Conservation (phyloP, 371 early-diverging fungal species). For the Mortierella sp. region DNA sequence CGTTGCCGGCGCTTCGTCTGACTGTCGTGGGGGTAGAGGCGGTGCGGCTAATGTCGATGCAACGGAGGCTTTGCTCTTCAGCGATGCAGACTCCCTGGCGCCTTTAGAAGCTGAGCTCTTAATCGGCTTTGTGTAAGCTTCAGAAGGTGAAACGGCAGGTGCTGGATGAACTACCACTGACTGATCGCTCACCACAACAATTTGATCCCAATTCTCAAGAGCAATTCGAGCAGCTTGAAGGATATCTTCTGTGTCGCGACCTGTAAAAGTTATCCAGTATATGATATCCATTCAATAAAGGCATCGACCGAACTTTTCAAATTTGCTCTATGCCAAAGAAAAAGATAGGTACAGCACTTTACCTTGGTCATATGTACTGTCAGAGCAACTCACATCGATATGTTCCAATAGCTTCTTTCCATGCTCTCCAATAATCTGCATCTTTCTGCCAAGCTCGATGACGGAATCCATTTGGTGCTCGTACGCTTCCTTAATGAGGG, state of each 20-base stretch:
- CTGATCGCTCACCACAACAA: neutral
- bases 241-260: constrained; percentile 37
- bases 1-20: constrained; percentile 2
- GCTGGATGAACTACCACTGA: constrained; percentile 13
- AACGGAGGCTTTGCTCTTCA: constrained; percentile 3
- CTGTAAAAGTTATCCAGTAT: constrained; percentile 4
- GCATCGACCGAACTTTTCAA: neutral
- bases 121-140: neutral
- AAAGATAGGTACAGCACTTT: neutral
- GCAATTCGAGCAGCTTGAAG: constrained; percentile 46
- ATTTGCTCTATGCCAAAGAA: no score
- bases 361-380: constrained; percentile 19
- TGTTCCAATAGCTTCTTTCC: constrained; percentile 44
- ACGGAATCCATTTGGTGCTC: constrained; percentile 41
- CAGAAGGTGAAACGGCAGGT: constrained; percentile 6
- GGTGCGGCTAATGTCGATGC: constrained; percentile 12
- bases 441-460: constrained; percentile 50
- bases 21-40: constrained; percentile 39
- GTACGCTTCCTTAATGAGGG: constrained; percentile 49
- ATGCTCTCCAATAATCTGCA: constrained; percentile 57
- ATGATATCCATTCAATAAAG: neutral
- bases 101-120: neutral
- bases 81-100: neutral
- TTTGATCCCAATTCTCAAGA: constrained; percentile 42
- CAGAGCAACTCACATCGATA: constrained; percentile 25